Evolutionary conservation across 2,329 filamentous ascomycete genomes (phyloP).

Genomic region (Lecanosticta acicola): DNA sequence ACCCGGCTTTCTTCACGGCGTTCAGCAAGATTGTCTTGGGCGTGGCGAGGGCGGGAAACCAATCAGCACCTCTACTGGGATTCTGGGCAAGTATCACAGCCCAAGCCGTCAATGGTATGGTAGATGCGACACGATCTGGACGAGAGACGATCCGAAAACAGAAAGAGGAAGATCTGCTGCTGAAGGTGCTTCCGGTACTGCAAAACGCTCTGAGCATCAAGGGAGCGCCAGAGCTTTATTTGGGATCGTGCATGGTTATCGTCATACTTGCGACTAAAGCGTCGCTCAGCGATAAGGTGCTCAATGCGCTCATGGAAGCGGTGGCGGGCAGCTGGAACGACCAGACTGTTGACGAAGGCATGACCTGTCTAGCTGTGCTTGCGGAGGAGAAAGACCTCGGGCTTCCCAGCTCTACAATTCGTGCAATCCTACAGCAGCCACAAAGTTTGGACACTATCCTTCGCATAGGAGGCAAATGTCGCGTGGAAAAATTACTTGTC

Average conservation of each 20-base stretch:
- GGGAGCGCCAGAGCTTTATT: constrained; percentile 69
- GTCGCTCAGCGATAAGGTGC: constrained; percentile 67
- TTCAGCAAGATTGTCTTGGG: constrained; percentile 75
- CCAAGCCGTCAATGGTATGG: constrained; percentile 75
- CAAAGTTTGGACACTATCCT: constrained; percentile 56
- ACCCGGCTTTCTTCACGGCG: constrained; percentile 66
- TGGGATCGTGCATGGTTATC: constrained; percentile 87
- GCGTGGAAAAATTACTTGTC: constrained; percentile 65
- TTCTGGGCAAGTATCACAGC: constrained; percentile 90
- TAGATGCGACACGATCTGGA: constrained; percentile 72
- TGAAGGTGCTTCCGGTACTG: constrained; percentile 63
- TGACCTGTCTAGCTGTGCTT: constrained; percentile 75
- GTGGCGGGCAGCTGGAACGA: constrained; percentile 70
- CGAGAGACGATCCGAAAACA: constrained; percentile 69
- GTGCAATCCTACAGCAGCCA: constrained; percentile 59
- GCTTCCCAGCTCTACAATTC: constrained; percentile 65
- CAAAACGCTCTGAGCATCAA: constrained; percentile 72
- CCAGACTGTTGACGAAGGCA: constrained; percentile 65
- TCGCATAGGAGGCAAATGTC: constrained; percentile 58
- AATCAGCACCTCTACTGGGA: constrained; percentile 70
- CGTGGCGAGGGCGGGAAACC: constrained; percentile 63
- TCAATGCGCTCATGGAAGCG: constrained; percentile 88
- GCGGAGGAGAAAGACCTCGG: constrained; percentile 70
- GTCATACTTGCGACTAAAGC: constrained; percentile 81
- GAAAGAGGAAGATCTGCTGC: constrained; percentile 70